Evolutionary conservation across 2,329 filamentous ascomycete species (phyloP), one percentile per base, ranked within the genome.

Genomic region (Colletotrichum chrysophilum): DNA sequence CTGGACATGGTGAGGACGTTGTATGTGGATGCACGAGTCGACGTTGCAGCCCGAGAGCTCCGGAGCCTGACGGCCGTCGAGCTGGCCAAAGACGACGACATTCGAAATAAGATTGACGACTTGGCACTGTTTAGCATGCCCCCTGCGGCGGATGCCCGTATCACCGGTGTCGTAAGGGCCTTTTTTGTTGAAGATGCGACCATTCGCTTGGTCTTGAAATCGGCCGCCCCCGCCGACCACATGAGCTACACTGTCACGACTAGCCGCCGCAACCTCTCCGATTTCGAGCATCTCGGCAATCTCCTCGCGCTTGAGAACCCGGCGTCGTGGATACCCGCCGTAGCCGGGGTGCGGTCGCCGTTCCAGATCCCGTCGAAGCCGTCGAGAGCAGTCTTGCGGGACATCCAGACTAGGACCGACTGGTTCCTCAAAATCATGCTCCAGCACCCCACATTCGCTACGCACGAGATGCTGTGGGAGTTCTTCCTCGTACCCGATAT

Each of bases 111-210:
- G 79, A 98, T 99, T 77, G 97, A 99, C 82, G 97, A 99, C 83
- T 88, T 99, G 77, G 93, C 96, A 2, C 87, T 99, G 12, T 94
- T 99, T 78, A 94, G 94, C 24, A 92, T 93, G 82, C 88, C 91
- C 2, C 89, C 94, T 7, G 93, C 92, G 13, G 88, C 90, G 16
- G 95, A 98, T 79, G 94, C 94, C 5, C 92, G 96, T 28, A 96
- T 96, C 26, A 98, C 97, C 1, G 95, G 95, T 2, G 96, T 98
- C 1, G 97, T 99, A 1, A 91, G 97, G 73, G 97, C 96, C 0
- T 98, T 98, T 85, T 98, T 99, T 80, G 96, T 99, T 13, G 97
- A 99, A 85, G 97, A 99, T 85, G 96, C 95, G 12, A 98, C 95
- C 1, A 94, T 98, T 67, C 93, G 97, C 55, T 92, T 98, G 64